phyloP scores from a whole-genome alignment of 306 rosid species.

The Acacia acuminata region DNA sequence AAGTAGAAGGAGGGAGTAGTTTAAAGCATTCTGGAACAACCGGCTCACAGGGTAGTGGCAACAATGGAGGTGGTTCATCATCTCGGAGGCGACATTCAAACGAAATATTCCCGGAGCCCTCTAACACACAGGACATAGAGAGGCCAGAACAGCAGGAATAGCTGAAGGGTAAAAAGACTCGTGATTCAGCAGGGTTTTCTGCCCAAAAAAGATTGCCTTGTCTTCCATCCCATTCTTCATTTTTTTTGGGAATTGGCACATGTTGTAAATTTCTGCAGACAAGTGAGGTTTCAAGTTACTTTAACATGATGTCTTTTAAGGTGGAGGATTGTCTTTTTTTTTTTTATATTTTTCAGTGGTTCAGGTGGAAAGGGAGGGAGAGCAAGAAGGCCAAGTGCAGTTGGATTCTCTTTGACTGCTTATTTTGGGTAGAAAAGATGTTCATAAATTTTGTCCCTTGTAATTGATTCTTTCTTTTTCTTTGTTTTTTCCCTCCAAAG shows the following conservation, averaged over 20 bases:
- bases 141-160: conserved; percentile 54
- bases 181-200: not conserved
- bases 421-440: conserved; percentile 46
- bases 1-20: conserved; percentile 50
- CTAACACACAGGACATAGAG: conserved; percentile 58
- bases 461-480: conserved; percentile 45
- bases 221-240: not conserved
- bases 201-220: not conserved
- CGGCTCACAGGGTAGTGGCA: conserved; percentile 6
- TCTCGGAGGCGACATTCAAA: conserved; percentile 69
- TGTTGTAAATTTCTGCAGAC: conserved; percentile 41
- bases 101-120: conserved; percentile 88
- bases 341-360: conserved; percentile 41
- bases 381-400: conserved; percentile 41
- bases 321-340: not conserved
- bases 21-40: conserved; percentile 13
- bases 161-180: conserved; percentile 27
- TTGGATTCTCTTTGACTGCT: conserved; percentile 48
- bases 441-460: conserved; percentile 52
- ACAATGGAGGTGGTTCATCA: conserved; percentile 52
- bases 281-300: conserved; percentile 32
- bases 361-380: conserved; percentile 34
- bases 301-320: conserved; percentile 25
- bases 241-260: not conserved
- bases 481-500: not conserved